Conservation (phyloP, 768 basidiomycete genomes). For the Tylopilus felleus region DNA sequence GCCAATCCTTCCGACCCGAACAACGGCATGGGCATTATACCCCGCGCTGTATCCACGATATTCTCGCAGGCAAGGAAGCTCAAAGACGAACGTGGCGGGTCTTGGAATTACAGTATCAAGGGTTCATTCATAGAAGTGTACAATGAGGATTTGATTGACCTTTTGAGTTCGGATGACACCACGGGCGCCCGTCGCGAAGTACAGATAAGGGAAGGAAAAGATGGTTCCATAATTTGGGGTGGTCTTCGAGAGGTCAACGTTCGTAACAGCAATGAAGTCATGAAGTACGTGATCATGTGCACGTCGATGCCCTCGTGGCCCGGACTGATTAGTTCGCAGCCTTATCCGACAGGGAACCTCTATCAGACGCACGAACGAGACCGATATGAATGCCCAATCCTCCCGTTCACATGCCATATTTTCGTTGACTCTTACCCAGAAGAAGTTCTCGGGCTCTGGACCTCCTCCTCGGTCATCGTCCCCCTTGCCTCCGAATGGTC, state of each 20-base stretch:
- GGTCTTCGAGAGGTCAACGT: conserved; percentile 91
- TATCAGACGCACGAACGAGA: conserved; percentile 92
- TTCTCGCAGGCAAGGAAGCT: conserved; percentile 75
- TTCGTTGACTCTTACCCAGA: conserved; percentile 90
- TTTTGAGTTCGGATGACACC: conserved; percentile 72
- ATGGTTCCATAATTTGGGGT: conserved; percentile 95
- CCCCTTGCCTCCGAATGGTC: conserved; percentile 68
- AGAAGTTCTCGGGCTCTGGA: conserved; percentile 72
- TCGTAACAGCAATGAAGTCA: conserved; percentile 81
- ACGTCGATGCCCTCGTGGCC: conserved; percentile 5
- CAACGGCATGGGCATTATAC: conserved; percentile 93
- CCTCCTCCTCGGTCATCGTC: conserved; percentile 73
- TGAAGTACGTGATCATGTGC: conserved; percentile 61
- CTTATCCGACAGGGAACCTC: conserved; percentile 87
- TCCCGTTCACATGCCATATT: conserved; percentile 99
- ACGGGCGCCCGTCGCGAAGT: conserved; percentile 75
- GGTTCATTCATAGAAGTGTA: conserved; percentile 97
- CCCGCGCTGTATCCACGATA: conserved; percentile 86
- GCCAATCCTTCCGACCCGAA: conserved; percentile 77
- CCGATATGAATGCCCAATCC: conserved; percentile 98
- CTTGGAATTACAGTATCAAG: conserved; percentile 79
- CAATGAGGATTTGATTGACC: conserved; percentile 97
- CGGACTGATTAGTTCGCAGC: conserved; percentile 41
- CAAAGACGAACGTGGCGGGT: conserved; percentile 67
- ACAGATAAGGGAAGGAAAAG: conserved; percentile 95